phyloP scores from a whole-genome alignment of 306 rosid genomes.

The Pyrus bretschneideri region DNA sequence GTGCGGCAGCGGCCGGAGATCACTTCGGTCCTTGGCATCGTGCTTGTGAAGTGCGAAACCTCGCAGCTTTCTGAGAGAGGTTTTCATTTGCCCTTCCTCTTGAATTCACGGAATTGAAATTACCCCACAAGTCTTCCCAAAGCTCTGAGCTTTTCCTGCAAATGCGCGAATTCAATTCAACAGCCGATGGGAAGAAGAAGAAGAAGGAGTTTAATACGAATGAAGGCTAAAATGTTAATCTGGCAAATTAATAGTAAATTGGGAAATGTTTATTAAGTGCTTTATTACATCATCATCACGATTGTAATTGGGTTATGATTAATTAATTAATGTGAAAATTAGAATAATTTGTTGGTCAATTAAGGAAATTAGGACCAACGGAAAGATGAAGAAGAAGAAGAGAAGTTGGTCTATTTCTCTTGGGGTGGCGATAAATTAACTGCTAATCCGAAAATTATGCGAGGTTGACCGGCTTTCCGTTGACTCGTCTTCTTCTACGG shows the following conservation, averaged over 20 bases:
- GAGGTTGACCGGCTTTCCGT: neutral
- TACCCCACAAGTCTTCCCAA: neutral
- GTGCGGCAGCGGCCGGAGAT: conserved; percentile 51
- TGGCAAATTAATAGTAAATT: neutral
- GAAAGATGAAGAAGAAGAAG: neutral
- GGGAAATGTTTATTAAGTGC: neutral
- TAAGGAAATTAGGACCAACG: neutral
- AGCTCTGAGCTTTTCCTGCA: neutral
- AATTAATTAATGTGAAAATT: neutral
- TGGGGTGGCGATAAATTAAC: neutral
- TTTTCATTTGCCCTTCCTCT: conserved; percentile 43
- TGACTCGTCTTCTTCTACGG: neutral
- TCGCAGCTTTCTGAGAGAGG: conserved; percentile 67
- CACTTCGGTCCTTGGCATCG: conserved; percentile 36
- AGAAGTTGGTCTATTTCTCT: neutral
- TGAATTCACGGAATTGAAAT: neutral
- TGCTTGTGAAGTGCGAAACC: conserved; percentile 70
- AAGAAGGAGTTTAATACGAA: neutral
- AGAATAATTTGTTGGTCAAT: neutral
- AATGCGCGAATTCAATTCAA: neutral
- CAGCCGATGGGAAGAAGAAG: neutral
- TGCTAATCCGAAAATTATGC: conserved; percentile 1
- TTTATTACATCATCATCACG: neutral
- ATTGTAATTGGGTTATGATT: neutral
- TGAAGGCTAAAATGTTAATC: neutral